phyloP scores from a whole-genome alignment of 768 basidiomycete genomes.

The Suillus spraguei region DNA sequence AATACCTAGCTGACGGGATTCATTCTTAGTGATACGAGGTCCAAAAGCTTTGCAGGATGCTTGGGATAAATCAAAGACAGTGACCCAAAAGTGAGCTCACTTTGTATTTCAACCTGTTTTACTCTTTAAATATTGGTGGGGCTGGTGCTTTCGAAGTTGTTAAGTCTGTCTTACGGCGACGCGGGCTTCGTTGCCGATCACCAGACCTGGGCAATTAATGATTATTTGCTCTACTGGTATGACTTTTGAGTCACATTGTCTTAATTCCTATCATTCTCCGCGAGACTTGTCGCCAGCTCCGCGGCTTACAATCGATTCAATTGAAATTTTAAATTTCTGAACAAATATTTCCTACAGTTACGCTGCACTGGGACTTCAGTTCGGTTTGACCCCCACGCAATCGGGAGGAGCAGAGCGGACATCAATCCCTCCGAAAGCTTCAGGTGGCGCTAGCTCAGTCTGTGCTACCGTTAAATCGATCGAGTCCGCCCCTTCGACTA shows the following conservation, averaged over 20 bases:
- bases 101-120: not conserved
- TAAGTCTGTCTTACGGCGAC: not conserved
- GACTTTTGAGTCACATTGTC: not conserved
- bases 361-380: conserved; percentile 70
- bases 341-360: conserved; percentile 51
- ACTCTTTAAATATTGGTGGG: not conserved
- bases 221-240: not conserved
- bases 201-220: not conserved
- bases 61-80: conserved; percentile 88
- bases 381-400: conserved; percentile 65
- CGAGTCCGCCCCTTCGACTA: conserved; percentile 21
- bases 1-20: not conserved
- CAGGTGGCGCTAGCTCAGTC: not conserved
- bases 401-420: conserved; percentile 68
- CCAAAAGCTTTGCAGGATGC: conserved; percentile 80
- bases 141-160: not conserved
- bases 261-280: not conserved
- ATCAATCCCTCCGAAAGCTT: not conserved
- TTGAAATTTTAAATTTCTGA: not conserved
- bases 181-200: not conserved
- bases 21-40: conserved; percentile 67
- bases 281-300: not conserved
- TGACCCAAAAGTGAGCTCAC: conserved; percentile 82
- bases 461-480: not conserved
- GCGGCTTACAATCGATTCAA: conserved; percentile 7